Evolutionary conservation across 106 monocot species (phyloP).

Genomic region (Narthecium ossifragum): DNA sequence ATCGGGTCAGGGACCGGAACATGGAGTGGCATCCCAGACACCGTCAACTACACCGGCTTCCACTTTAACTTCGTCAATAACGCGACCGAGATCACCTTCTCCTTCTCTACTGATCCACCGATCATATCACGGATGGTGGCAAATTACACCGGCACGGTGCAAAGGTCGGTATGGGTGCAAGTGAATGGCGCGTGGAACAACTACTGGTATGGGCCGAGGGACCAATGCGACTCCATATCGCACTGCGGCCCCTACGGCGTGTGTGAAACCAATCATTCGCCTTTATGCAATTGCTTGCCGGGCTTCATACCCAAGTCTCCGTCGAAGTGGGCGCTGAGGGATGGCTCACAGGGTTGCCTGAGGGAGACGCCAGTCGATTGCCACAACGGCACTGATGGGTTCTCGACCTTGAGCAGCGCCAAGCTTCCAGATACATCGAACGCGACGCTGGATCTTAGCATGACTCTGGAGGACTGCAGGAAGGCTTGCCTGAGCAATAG

Average conservation of each 20-base stretch:
- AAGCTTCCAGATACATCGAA: conserved; percentile 13
- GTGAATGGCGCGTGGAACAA: neutral
- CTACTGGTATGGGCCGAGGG: neutral
- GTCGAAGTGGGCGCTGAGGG: neutral
- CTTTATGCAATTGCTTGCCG: conserved; percentile 2
- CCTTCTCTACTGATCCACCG: neutral
- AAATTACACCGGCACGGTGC: neutral
- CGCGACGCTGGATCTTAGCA: neutral
- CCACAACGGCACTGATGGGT: conserved; percentile 8
- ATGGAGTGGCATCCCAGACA: conserved; percentile 26
- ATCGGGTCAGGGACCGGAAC: conserved; percentile 27
- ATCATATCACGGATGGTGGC: conserved; percentile 4
- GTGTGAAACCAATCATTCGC: neutral
- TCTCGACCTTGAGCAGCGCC: neutral
- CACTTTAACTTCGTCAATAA: conserved; percentile 2
- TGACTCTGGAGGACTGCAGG: conserved; percentile 16
- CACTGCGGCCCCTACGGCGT: neutral
- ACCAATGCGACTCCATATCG: neutral
- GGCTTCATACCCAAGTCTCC: conserved; percentile 8
- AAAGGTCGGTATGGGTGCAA: conserved; percentile 2
- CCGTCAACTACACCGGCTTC: conserved; percentile 10
- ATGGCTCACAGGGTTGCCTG: neutral
- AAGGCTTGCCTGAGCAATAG: conserved; percentile 35
- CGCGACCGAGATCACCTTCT: conserved; percentile 11
- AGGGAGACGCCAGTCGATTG: neutral